A percentile compares a stretch with the other conserved stretches of the same genome.
phyloP scores from a whole-genome alignment of 2,329 filamentous ascomycete genomes.

The Botrytis tulipae region DNA sequence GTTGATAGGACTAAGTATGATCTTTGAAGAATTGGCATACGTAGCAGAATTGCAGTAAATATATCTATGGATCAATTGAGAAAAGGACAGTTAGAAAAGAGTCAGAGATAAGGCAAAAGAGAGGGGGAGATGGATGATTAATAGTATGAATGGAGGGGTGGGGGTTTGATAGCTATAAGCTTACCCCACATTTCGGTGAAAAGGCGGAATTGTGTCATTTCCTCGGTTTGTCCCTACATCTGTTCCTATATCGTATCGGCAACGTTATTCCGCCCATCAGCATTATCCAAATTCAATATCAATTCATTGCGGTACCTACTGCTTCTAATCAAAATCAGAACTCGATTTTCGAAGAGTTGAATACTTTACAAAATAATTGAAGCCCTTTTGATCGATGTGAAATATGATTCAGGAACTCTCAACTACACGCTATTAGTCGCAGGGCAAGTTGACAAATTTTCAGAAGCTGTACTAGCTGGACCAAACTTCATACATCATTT shows the following conservation, averaged over 20 bases:
- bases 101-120: not conserved
- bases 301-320: too few relatives aligned
- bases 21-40: constrained; percentile 1
- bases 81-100: not conserved
- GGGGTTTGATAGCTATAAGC: constrained; percentile 11
- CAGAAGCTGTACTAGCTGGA: not conserved
- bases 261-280: not conserved
- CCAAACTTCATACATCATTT: not conserved
- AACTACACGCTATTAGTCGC: not conserved
- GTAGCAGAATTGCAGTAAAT: not conserved
- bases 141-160: not conserved
- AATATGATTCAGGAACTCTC: not conserved
- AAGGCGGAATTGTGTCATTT: constrained; percentile 13
- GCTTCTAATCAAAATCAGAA: too few relatives aligned
- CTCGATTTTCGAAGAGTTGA: too few relatives aligned
- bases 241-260: not conserved
- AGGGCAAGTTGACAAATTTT: not conserved
- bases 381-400: not conserved
- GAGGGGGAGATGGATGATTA: not conserved
- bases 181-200: constrained; percentile 20
- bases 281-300: not conserved
- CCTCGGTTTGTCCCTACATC: not conserved
- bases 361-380: not conserved
- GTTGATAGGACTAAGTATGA: not conserved
- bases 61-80: not conserved